Conservation (phyloP, 768 basidiomycete species). For the Phylloporus sp. region DNA sequence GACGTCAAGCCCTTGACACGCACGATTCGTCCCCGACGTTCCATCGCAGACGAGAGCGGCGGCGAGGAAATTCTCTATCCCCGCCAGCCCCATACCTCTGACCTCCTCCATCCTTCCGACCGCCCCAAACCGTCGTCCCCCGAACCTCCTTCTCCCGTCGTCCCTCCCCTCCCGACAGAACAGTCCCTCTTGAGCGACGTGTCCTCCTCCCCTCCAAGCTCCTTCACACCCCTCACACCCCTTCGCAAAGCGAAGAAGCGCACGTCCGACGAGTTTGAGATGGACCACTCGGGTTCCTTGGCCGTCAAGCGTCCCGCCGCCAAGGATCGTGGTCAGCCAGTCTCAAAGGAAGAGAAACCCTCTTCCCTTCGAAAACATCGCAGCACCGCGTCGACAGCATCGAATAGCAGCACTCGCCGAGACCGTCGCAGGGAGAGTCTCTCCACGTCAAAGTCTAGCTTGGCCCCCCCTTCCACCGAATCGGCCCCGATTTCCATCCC, state of each 20-base stretch:
- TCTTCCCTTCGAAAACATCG: slow-evolving; percentile 59
- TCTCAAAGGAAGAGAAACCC: slow-evolving; percentile 45
- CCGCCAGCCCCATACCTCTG: slow-evolving; percentile 43
- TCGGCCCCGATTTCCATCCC: slow-evolving; percentile 23
- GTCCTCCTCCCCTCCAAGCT: slow-evolving; percentile 52
- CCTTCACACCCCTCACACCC: slow-evolving; percentile 44
- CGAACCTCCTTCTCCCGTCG: slow-evolving; percentile 24
- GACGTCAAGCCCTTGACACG: slow-evolving; percentile 44
- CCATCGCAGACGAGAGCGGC: slow-evolving; percentile 77
- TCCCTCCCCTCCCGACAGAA: slow-evolving; percentile 31
- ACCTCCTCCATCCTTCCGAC: slow-evolving; percentile 30
- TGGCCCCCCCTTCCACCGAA: slow-evolving; percentile 10
- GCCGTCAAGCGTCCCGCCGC: slow-evolving; percentile 43
- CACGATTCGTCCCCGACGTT: slow-evolving; percentile 54
- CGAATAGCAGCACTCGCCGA: slow-evolving; percentile 39
- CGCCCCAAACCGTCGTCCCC: slow-evolving; percentile 30
- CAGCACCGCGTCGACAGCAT: slow-evolving; percentile 56
- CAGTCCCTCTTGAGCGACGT: slow-evolving; percentile 27
- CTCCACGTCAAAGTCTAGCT: slow-evolving; percentile 30
- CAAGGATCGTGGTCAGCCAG: slow-evolving; percentile 24
- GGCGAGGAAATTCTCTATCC: slow-evolving; percentile 90
- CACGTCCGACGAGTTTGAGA: slow-evolving; percentile 77
- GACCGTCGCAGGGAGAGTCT: slow-evolving; percentile 53
- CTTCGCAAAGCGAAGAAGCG: slow-evolving; percentile 63
- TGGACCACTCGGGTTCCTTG: slow-evolving; percentile 63